Evolutionary conservation across 805 yeast genomes (phyloP).

Genomic region (Scheffersomyces amazonensis): DNA sequence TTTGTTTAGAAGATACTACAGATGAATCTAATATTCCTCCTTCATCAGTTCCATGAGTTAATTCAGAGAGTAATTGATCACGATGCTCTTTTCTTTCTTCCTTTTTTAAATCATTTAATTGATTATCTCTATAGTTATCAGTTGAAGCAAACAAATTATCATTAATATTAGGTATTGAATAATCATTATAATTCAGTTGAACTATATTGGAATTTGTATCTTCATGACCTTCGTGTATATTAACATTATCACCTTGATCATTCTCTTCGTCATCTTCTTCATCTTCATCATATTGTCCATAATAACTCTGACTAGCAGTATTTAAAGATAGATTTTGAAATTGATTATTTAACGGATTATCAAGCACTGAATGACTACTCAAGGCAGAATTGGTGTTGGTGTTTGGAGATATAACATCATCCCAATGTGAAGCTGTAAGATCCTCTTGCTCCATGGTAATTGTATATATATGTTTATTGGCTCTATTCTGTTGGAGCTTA

Average conservation of each 20-base stretch:
- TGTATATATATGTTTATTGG: too few relatives aligned
- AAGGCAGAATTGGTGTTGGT: too few relatives aligned
- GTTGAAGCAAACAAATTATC: background rate
- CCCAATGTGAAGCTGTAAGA: constrained; percentile 60
- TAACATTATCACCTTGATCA: constrained; percentile 4
- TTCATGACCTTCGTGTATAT: too few relatives aligned
- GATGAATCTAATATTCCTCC: constrained; percentile 34
- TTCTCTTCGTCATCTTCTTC: constrained; percentile 13
- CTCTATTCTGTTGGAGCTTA: too few relatives aligned
- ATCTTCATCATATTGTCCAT: constrained; percentile 6
- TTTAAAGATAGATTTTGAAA: constrained; percentile 17
- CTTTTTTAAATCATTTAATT: constrained; percentile 28
- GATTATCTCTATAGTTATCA: constrained; percentile 11
- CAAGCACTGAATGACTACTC: too few relatives aligned
- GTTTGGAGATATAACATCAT: constrained; percentile 47
- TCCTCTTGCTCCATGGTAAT: constrained; percentile 44
- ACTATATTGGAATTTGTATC: too few relatives aligned
- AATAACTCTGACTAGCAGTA: constrained; percentile 4
- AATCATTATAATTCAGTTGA: too few relatives aligned
- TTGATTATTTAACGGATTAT: constrained; percentile 7
- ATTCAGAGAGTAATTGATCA: constrained; percentile 36
- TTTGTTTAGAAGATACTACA: constrained; percentile 20
- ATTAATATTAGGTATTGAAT: background rate
- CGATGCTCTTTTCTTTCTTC: constrained; percentile 31
- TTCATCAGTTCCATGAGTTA: constrained; percentile 35